These are phyloP conservation scores for Globisporangium radiosum DNA, from an alignment of 352 stramenopile genomes.

Conservation along the genomic window DNA sequence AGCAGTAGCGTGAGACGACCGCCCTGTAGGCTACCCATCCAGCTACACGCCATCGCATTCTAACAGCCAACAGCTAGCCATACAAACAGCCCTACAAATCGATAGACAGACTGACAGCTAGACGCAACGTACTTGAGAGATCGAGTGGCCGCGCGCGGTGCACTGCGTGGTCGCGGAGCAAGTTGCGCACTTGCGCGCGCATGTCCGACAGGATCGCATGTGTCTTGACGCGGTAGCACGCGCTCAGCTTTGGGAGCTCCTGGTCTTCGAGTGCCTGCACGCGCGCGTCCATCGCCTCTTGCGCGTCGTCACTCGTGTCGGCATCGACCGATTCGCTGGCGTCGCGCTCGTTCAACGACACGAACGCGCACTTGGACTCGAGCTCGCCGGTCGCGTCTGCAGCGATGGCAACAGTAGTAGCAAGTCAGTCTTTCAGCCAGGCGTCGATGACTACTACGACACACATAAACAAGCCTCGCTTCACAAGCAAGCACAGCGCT, in stretches of 20 bases:
- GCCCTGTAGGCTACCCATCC: neutral
- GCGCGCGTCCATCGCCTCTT: conserved; percentile 28
- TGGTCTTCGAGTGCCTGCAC: conserved; percentile 34
- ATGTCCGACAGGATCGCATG: conserved; percentile 38
- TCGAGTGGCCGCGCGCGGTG: conserved; percentile 6
- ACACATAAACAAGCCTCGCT: conserved; percentile 2
- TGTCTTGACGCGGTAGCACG: conserved; percentile 47
- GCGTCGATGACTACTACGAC: too few relatives aligned
- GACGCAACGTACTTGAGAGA: conserved; percentile 9
- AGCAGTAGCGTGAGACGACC: neutral
- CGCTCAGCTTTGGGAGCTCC: conserved; percentile 36
- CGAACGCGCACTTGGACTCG: conserved; percentile 35
- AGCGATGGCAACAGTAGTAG: neutral
- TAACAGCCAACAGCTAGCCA: neutral
- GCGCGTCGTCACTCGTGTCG: neutral
- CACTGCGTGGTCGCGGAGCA: conserved; percentile 20
- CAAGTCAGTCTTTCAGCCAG: too few relatives aligned
- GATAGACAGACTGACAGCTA: neutral
- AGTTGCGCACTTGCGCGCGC: conserved; percentile 19
- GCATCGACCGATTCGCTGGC: neutral
- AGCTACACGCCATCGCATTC: too few relatives aligned
- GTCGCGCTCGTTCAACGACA: conserved; percentile 7
- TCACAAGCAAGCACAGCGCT: conserved; percentile 1
- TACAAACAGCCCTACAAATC: neutral
- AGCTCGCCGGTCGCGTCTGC: conserved; percentile 41